Conservation (phyloP, 2,329 filamentous ascomycete genomes). For the Colletotrichum kahawae region DNA sequence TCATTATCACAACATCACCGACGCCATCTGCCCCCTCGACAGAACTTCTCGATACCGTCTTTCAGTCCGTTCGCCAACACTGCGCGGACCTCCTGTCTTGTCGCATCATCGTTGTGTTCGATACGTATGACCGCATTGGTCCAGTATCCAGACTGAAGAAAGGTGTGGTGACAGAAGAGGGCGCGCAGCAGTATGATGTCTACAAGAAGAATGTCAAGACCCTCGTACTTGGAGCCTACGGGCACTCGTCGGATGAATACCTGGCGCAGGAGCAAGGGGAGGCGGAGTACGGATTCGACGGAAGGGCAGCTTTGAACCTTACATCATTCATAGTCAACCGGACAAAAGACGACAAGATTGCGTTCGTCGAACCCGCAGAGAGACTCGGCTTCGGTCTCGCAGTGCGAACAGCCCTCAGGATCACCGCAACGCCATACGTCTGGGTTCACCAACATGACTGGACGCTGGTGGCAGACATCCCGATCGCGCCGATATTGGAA, state of each 20-base stretch:
- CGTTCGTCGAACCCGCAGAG: constrained; percentile 52
- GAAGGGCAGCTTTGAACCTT: neutral
- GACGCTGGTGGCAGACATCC: constrained; percentile 50
- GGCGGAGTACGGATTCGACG: constrained; percentile 53
- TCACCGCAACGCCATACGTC: constrained; percentile 53
- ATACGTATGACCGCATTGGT: constrained; percentile 54
- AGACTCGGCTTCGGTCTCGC: constrained; percentile 59
- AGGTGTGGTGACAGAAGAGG: constrained; percentile 53
- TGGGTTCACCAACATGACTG: constrained; percentile 66
- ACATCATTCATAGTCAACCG: constrained; percentile 35
- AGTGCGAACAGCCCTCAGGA: constrained; percentile 55
- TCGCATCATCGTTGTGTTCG: constrained; percentile 55
- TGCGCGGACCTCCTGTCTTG: constrained; percentile 47
- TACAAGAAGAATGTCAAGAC: constrained; percentile 55
- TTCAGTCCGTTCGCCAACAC: constrained; percentile 48
- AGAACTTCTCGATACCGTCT: constrained; percentile 52
- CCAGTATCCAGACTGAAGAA: constrained; percentile 53
- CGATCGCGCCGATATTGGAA: constrained; percentile 46
- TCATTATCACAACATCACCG: constrained; percentile 60
- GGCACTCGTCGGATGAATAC: neutral
- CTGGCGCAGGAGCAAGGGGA: constrained; percentile 27
- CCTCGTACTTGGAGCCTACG: constrained; percentile 40
- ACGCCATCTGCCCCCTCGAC: constrained; percentile 59
- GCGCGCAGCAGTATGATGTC: constrained; percentile 42
- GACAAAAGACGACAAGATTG: constrained; percentile 40